phyloP scores from a whole-genome alignment of 2,329 filamentous ascomycete genomes.

The Pseudohalonectria lignicola region DNA sequence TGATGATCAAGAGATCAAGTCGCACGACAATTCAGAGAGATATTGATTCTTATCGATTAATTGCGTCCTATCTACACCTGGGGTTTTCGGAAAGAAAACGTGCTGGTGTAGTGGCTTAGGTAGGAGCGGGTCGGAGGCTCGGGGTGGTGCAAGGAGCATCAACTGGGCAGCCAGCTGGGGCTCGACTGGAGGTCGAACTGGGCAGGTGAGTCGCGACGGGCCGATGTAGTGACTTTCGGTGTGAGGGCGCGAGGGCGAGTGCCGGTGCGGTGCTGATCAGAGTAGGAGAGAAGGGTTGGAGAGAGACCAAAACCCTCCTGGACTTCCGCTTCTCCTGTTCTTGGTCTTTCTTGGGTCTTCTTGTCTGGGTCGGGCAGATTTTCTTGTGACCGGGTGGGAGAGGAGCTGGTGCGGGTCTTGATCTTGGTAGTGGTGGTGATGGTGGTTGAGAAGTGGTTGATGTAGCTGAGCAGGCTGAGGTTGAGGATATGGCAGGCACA shows the following conservation, averaged over 20 bases:
- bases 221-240: constrained; percentile 18
- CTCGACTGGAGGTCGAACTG: constrained; percentile 15
- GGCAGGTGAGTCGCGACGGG: constrained; percentile 15
- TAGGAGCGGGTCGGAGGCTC: constrained; percentile 2
- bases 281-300: constrained; percentile 1
- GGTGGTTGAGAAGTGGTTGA: neutral
- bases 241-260: neutral
- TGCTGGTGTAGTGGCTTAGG: constrained; percentile 60
- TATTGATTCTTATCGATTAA: constrained; percentile 29
- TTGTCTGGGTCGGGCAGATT: neutral
- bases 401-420: constrained; percentile 1
- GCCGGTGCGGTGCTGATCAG: no score
- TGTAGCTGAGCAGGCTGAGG: no score
- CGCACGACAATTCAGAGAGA: no score
- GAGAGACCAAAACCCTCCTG: constrained; percentile 1
- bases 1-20: no score
- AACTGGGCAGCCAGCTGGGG: no score
- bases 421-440: neutral
- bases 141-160: no score
- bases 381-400: neutral
- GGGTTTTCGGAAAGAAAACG: constrained; percentile 83
- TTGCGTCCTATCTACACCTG: constrained; percentile 66
- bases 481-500: no score
- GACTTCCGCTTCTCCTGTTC: constrained; percentile 2
- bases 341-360: neutral